Base-by-base conservation (phyloP, 2,329 filamentous ascomycete genomes). In the Neopestalotiopsis sp. region DNA sequence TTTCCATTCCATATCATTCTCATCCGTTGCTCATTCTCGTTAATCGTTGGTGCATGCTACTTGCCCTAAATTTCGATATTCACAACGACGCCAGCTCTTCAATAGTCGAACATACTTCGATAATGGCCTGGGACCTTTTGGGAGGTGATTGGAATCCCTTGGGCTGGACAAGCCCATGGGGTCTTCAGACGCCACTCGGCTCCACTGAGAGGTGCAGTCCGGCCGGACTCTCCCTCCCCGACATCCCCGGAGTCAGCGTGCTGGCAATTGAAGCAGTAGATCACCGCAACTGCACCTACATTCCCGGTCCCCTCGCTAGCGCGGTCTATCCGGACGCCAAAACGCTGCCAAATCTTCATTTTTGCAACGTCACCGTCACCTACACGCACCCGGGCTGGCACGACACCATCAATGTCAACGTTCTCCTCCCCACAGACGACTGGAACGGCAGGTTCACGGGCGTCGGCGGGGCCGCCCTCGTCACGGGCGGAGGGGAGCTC, bases 321-420 rank as follows among this genome's bases (percentile, higher is more conserved):
- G 64, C 64, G 14, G 64, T 20, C 10, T 45, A 57, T 6, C 42
- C 20, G 64, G 64, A 66, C 14, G 30, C 64, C 4, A 66, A 20
- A 9, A 40, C 64, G 4, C 6, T 66, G 4, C 6, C 59, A 1
- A 14, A 72, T 45, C 61, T 68, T 14, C 65, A 68, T 9, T 80
- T 81, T 74, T 84, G 83, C 76, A 83, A 84, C 65, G 78, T 84
- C 60, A 83, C 80, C 1, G 74, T 84, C 9, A 74, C 76, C 30
- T 83, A 83, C 72, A 82, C 78, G 0, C 82, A 84, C 73, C 78
- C 80, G 3, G 81, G 82, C 20, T 76, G 79, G 70, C 73, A 77
- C 42, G 82, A 84, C 69, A 73, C 67, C 1, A 75, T 83, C 60
- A 75, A 77, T 45, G 75, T 81, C 2, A 74, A 80, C 74, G 67